phyloP scores from a whole-genome alignment of 108 stramenopile species.

The Nitzschia sp. region DNA sequence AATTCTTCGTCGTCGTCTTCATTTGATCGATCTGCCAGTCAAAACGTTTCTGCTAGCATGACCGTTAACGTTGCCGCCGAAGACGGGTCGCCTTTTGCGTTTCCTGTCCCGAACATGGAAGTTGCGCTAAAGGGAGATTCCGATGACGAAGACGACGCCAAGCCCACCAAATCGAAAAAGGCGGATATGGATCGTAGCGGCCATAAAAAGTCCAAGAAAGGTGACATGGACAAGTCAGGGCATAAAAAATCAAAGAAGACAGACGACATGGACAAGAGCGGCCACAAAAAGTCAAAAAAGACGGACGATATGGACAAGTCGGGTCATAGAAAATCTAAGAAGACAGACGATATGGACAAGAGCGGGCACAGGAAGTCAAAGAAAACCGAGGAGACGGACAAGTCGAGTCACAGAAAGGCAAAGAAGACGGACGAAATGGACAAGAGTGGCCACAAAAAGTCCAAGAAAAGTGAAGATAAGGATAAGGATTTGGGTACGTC shows the following conservation, averaged over 20 bases:
- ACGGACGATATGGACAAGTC: no score
- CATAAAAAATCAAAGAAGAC: neutral
- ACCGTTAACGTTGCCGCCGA: no score
- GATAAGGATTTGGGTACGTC: neutral
- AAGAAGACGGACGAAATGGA: neutral
- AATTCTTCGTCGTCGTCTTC: no score
- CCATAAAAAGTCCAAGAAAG: no score
- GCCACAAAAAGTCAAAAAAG: no score
- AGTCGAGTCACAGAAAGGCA: conserved; percentile 8
- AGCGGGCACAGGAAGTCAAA: neutral
- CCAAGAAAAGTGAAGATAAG: no score
- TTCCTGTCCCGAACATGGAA: no score
- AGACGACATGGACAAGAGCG: neutral
- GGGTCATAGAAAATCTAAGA: conserved; percentile 2
- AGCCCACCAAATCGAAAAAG: neutral
- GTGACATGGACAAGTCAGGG: no score
- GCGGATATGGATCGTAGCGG: neutral
- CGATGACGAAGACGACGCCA: neutral
- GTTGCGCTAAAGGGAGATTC: neutral
- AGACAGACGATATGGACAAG: neutral
- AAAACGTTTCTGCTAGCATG: no score
- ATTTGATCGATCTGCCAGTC: no score
- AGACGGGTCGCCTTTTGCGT: no score
- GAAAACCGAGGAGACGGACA: neutral
- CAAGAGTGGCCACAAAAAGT: neutral